Percentiles rank a stretch among this genome's conserved stretches.
Evolutionary conservation across 768 basidiomycete genomes (phyloP).

Genomic region (Pilatotrama ljubarskyi): DNA sequence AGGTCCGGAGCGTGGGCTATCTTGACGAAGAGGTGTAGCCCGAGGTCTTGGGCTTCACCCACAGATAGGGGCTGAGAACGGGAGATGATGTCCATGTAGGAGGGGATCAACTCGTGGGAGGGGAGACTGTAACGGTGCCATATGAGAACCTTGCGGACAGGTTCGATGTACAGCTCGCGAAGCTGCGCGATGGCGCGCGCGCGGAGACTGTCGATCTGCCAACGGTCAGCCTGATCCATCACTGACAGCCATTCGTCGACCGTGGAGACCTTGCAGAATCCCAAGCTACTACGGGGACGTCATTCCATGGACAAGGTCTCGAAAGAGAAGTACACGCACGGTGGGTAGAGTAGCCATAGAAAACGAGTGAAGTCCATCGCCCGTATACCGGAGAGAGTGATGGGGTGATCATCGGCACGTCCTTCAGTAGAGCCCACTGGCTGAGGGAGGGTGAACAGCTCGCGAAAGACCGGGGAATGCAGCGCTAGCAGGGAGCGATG

Average conservation of each 20-base stretch:
- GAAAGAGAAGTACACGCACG: not conserved
- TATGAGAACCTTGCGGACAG: slow-evolving; percentile 16
- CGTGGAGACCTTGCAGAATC: slow-evolving; percentile 6
- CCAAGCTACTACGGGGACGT: not conserved
- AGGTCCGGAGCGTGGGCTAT: slow-evolving; percentile 14
- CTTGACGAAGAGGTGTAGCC: slow-evolving; percentile 5
- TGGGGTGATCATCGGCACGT: slow-evolving; percentile 13
- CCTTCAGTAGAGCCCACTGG: slow-evolving; percentile 18
- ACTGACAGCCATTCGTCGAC: slow-evolving; percentile 23
- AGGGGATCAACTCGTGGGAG: slow-evolving; percentile 3
- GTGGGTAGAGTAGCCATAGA: slow-evolving; percentile 18
- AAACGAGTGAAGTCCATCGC: slow-evolving; percentile 19
- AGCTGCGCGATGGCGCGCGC: slow-evolving; percentile 7
- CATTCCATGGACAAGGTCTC: not conserved
- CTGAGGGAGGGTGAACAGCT: slow-evolving; percentile 18
- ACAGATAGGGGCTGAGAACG: slow-evolving; percentile 6
- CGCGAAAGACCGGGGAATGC: slow-evolving; percentile 18
- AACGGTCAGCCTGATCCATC: slow-evolving; percentile 18
- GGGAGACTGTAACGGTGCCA: slow-evolving; percentile 17
- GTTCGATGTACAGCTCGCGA: slow-evolving; percentile 7
- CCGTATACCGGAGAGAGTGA: slow-evolving; percentile 14
- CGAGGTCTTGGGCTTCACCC: slow-evolving; percentile 12
- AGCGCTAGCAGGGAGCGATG: slow-evolving; percentile 20
- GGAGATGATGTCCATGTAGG: slow-evolving; percentile 16
- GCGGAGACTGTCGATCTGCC: slow-evolving; percentile 20